These are phyloP conservation scores for Chernovozyma aurita DNA, from an alignment of 1,139 yeast genomes.

Conservation along the genomic window DNA sequence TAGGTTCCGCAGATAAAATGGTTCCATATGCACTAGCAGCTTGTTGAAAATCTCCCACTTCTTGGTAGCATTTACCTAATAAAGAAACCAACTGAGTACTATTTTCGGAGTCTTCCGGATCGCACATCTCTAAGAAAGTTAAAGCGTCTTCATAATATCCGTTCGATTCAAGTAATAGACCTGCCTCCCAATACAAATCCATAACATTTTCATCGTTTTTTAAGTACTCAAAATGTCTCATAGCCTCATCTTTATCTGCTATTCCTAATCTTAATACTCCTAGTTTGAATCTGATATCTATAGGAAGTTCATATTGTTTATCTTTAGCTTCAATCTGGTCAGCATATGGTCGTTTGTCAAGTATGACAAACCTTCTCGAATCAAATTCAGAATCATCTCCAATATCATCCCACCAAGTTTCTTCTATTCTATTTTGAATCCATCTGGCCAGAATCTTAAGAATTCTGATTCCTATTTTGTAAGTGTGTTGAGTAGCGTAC, in stretches of 20 bases:
- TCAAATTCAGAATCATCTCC: slow-evolving; percentile 81
- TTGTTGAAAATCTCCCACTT: slow-evolving; percentile 60
- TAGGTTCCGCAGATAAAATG: slow-evolving; percentile 55
- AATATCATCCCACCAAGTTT: slow-evolving; percentile 79
- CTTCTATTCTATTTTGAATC: slow-evolving; percentile 69
- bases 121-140: slow-evolving; percentile 50
- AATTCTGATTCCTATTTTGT: slow-evolving; percentile 57
- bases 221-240: slow-evolving; percentile 59
- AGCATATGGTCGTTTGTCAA: slow-evolving; percentile 11
- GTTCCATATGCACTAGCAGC: slow-evolving; percentile 65
- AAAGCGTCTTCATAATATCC: slow-evolving; percentile 73
- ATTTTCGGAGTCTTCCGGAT: slow-evolving; percentile 30
- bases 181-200: slow-evolving; percentile 77
- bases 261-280: slow-evolving; percentile 69
- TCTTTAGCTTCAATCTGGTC: slow-evolving; percentile 19
- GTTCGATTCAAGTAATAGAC: slow-evolving; percentile 62
- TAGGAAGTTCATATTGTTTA: slow-evolving; percentile 54
- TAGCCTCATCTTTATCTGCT: slow-evolving; percentile 65
- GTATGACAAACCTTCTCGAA: slow-evolving; percentile 44
- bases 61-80: slow-evolving; percentile 75
- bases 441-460: slow-evolving; percentile 76
- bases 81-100: slow-evolving; percentile 52
- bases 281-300: slow-evolving; percentile 80
- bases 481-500: slow-evolving; percentile 63
- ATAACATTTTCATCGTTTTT: slow-evolving; percentile 58